These are phyloP conservation scores for Vitis hybrid DNA, from an alignment of 177 flowering plant species.

Conservation along the genomic window DNA sequence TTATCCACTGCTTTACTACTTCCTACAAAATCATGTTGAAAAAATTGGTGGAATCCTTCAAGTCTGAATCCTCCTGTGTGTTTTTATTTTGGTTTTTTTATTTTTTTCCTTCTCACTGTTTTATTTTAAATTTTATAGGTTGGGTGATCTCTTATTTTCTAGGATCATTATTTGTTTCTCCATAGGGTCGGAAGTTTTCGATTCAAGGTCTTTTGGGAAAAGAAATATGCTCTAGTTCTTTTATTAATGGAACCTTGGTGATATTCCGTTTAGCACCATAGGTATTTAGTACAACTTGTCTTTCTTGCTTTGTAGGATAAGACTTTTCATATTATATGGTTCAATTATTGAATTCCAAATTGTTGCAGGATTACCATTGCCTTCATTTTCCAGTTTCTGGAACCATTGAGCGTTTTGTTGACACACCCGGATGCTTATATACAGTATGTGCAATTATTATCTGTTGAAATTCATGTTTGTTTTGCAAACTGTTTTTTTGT, in stretches of 20 bases:
- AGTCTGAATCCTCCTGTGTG: too few relatives aligned
- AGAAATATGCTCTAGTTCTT: conserved; percentile 45
- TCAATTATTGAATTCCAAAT: background rate
- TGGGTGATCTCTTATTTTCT: background rate
- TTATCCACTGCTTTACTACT: too few relatives aligned
- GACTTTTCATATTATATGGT: background rate
- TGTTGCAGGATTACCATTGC: conserved; percentile 89
- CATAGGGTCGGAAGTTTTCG: conserved; percentile 85
- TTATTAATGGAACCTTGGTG: conserved; percentile 69
- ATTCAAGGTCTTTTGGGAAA: conserved; percentile 83
- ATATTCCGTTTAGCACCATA: conserved; percentile 97
- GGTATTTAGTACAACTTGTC: conserved; percentile 35
- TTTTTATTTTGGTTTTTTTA: too few relatives aligned
- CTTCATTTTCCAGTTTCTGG: conserved; percentile 91
- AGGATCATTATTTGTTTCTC: conserved; percentile 6
- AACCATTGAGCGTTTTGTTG: conserved; percentile 54
- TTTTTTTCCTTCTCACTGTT: too few relatives aligned
- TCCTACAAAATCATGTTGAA: too few relatives aligned
- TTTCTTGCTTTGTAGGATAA: background rate
- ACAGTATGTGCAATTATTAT: conserved; percentile 51
- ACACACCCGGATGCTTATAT: conserved; percentile 80
- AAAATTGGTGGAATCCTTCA: too few relatives aligned
- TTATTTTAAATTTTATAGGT: too few relatives aligned
- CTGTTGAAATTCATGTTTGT: background rate
- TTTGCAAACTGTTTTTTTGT: background rate